Conservation (phyloP, 257 asterid species). For the Penstemon barbatus region DNA sequence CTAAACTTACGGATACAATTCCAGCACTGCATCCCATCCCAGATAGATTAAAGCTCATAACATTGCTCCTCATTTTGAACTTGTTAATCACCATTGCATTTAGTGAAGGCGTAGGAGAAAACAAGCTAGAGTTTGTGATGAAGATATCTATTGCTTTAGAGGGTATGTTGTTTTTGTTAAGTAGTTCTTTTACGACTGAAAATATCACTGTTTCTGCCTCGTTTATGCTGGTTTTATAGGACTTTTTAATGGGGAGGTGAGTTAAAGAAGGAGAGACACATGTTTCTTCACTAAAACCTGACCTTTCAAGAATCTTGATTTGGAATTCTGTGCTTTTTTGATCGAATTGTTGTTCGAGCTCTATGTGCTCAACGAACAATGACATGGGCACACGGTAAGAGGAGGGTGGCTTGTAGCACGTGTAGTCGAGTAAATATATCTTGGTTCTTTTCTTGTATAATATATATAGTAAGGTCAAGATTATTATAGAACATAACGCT, state of each 20-base stretch:
- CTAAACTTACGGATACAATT: constrained; percentile 40
- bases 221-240: constrained; percentile 17
- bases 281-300: constrained; percentile 43
- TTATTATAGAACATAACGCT: constrained; percentile 19
- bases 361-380: constrained; percentile 26
- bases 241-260: constrained; percentile 23
- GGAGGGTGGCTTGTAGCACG: constrained; percentile 37
- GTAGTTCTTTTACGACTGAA: constrained; percentile 30
- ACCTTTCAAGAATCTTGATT: constrained; percentile 33
- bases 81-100: constrained; percentile 36
- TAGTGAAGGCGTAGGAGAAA: constrained; percentile 44
- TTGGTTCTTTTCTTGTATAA: constrained; percentile 4
- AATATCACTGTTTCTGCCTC: constrained; percentile 36
- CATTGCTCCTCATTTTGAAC: constrained; percentile 32
- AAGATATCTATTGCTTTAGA: constrained; percentile 36
- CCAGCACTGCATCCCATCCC: constrained; percentile 61
- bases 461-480: constrained; percentile 22
- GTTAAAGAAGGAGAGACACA: constrained; percentile 26
- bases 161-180: constrained; percentile 22
- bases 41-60: constrained; percentile 39
- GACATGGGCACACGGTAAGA: constrained; percentile 31
- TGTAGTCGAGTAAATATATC: constrained; percentile 33
- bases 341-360: constrained; percentile 32
- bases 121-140: constrained; percentile 34
- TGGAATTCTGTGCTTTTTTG: constrained; percentile 30